phyloP scores from a whole-genome alignment of 2,329 filamentous ascomycete genomes.

The Didymella exigua region DNA sequence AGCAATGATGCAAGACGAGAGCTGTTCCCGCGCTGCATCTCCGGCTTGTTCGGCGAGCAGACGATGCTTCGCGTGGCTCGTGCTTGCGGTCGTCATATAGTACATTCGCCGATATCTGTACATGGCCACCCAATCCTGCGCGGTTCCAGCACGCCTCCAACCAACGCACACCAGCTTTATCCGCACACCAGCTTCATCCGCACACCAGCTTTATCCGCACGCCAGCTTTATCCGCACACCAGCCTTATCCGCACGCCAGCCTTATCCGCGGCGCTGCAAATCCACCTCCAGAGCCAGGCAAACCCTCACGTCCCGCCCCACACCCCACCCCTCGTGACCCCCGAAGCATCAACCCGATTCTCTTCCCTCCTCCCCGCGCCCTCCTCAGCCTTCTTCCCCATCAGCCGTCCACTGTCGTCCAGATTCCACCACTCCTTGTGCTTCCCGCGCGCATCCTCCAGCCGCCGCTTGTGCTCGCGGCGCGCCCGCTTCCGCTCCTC shows the following conservation, averaged over 20 bases:
- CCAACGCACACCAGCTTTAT: too few species aligned
- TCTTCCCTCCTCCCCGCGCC: constrained; percentile 22
- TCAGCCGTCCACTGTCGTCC: constrained; percentile 46
- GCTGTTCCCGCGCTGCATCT: too few species aligned
- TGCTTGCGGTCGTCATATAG: background rate
- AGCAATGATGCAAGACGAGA: too few species aligned
- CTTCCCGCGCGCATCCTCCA: constrained; percentile 55
- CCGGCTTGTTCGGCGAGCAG: too few species aligned
- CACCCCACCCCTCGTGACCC: constrained; percentile 26
- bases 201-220: too few species aligned
- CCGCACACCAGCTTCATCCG: too few species aligned
- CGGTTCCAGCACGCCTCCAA: background rate
- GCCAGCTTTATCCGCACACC: too few species aligned
- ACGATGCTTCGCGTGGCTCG: too few species aligned
- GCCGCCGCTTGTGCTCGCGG: constrained; percentile 59
- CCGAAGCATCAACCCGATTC: constrained; percentile 26
- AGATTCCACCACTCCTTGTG: constrained; percentile 60
- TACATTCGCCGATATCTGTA: background rate
- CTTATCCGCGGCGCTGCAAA: too few species aligned
- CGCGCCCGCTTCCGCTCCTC: constrained; percentile 71
- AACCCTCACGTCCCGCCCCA: constrained; percentile 10
- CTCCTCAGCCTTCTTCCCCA: constrained; percentile 31
- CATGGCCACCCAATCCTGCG: background rate
- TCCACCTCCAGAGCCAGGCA: too few species aligned
- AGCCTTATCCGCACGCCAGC: too few species aligned